Evolutionary conservation across 1,284 basidiomycete genomes (phyloP), one percentile per base, ranked within the genome.

Genomic region (Puccinia polysora): DNA sequence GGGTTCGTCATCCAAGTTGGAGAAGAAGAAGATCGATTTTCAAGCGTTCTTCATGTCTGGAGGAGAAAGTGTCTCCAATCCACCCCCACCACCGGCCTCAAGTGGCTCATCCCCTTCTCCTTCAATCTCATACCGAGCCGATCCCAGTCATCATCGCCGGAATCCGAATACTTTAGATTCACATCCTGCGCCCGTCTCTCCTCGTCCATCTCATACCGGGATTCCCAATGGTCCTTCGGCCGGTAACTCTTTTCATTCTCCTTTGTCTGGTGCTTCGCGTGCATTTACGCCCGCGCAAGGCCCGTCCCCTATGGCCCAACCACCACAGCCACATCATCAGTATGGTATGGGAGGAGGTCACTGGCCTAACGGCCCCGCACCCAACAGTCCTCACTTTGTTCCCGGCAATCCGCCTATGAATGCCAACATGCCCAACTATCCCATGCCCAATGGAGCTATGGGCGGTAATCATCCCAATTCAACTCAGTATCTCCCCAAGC

Each of bases 21-120:
- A 62, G 50, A 74, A 71, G 67, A 74, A 69, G 40, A 65, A 62
- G 50, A 62, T 62, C n/a, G 58, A 71, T n/a, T 71, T 71, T 47
- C 60, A 64, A 25, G 60, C 68, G 8, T 73, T 71, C 30, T 62
- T 65, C 34, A 59, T 25, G 52, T 18, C 68, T 10, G 71, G 71
- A 63, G 71, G 73, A 38, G 65, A 64, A 58, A 59, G 65, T 8
- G 40, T 55, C 34, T 32, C 63, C 28, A 38, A 52, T 15, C 64
- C 70, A 55, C 38, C 50, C 38, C 53, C 73, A 52, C 74, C 68
- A 45, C 65, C 60, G 28, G 47, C 49, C 18, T 60, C 56, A n/a
- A 56, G 40, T 68, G 56, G 60, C 36, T 50, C 59, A 20, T 53
- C 68, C n/a, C 68, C 56, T n/a, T 71, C 68, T 36, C 68, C 68